These are phyloP conservation scores for Noccaea caerulescens DNA, from an alignment of 345 rosid genomes.

Conservation along the genomic window DNA sequence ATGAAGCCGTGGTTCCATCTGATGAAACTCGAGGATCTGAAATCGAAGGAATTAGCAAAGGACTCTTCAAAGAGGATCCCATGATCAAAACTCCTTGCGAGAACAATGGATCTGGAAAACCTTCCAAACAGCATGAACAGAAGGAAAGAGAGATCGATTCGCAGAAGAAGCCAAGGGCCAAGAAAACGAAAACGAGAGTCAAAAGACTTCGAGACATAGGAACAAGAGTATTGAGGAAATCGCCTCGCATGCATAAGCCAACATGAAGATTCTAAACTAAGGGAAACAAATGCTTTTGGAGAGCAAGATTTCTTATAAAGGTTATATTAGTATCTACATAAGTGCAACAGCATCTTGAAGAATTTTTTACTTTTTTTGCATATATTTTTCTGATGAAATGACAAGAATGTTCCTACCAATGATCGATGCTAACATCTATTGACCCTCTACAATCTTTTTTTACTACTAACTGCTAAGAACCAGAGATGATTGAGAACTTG, in stretches of 20 bases:
- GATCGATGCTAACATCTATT: conserved; percentile 40
- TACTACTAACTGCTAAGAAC: conserved; percentile 38
- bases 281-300: background rate
- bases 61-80: conserved; percentile 9
- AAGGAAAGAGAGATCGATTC: conserved; percentile 7
- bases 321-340: conserved; percentile 26
- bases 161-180: conserved; percentile 11
- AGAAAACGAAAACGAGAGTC: background rate
- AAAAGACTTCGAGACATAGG: conserved; percentile 30
- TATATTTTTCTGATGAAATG: conserved; percentile 20
- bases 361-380: conserved; percentile 2
- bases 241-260: conserved; percentile 17
- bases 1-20: conserved; percentile 18
- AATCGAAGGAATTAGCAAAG: conserved; percentile 10
- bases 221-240: conserved; percentile 29
- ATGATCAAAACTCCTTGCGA: background rate
- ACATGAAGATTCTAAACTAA: conserved; percentile 3
- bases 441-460: conserved; percentile 34
- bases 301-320: conserved; percentile 9
- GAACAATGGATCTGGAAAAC: background rate
- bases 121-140: conserved; percentile 28
- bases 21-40: conserved; percentile 23
- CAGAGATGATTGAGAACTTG: conserved; percentile 19
- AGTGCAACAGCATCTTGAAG: conserved; percentile 32
- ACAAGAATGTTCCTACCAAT: conserved; percentile 40